phyloP scores from a whole-genome alignment of 257 asterid species.

The Solanum microdontum region DNA sequence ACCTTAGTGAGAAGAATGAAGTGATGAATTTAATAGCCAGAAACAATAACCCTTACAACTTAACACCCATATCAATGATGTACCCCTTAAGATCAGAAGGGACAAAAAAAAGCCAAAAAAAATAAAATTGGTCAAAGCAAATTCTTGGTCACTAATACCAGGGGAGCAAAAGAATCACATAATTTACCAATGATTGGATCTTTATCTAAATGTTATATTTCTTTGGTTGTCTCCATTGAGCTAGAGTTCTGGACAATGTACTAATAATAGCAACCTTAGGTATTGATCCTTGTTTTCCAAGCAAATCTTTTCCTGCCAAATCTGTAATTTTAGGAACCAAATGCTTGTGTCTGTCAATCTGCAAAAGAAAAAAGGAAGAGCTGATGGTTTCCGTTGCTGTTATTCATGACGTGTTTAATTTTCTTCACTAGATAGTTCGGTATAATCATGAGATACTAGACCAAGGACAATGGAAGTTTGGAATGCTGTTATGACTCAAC shows the following conservation, averaged over 20 bases:
- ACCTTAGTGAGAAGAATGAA: constrained; percentile 1
- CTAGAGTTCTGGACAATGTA: constrained; percentile 53
- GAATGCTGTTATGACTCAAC: not conserved
- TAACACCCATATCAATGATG: not conserved
- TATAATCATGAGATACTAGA: not conserved
- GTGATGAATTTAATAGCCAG: not conserved
- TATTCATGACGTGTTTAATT: not conserved
- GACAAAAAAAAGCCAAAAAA: not conserved
- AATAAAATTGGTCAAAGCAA: constrained; percentile 14
- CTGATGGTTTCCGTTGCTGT: not conserved
- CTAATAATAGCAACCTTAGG: constrained; percentile 43
- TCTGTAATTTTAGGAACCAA: constrained; percentile 90
- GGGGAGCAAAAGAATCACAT: constrained; percentile 26
- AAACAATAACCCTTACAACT: not conserved
- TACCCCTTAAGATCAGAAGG: not conserved
- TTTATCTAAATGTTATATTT: constrained; percentile 48
- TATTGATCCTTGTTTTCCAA: constrained; percentile 61
- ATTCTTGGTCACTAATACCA: not conserved
- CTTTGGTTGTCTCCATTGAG: constrained; percentile 70
- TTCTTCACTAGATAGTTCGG: not conserved
- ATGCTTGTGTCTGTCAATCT: constrained; percentile 88
- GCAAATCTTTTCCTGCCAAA: constrained; percentile 88
- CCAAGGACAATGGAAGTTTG: not conserved
- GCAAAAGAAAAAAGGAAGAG: constrained; percentile 7
- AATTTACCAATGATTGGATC: not conserved